Evolutionary conservation across 352 stramenopile genomes (phyloP), one percentile per base, ranked within the genome.

Genomic region (Globisporangium yorkense): DNA sequence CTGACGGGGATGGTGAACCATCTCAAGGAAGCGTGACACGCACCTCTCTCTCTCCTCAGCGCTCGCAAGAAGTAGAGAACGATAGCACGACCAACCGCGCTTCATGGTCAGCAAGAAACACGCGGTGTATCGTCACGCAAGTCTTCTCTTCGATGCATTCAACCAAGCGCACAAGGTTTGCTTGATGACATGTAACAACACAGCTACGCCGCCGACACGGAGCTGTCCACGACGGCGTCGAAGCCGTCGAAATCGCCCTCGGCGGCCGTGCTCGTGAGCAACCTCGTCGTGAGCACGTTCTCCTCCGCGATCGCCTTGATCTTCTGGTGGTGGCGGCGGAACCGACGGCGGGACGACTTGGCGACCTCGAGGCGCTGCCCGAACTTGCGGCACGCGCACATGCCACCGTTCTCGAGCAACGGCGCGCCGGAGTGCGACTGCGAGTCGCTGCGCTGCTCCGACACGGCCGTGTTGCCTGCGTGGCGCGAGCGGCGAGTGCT

Each of bases 361-460:
- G 45, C 44, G 29, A 58, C 49, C 43, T 71, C 48, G 5, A 75
- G 37, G 1, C 63, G 65, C 57, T 81, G 72, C 0, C 72, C 72
- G 5, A 73, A 61, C 53, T 77, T 76, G 5, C 63, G 65, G 46
- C 73, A 80, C 5, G 55, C 59, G 47, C 73, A 80, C 37, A 76
- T 48, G 7, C 66, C 50, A 10, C 65, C 37, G 13, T 10, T 57
- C 31, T 71, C 49, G 2, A 47, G n/a, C 1, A 59, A 39, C 3
- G 48, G 53, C 5, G 55, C 51, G 4, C 56, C 50, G 12, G 20
- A 37, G 20, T 51, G 49, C 39, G 57, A 51, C 10, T 44, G 47
- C 37, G 37, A 43, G 37, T 12, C 16, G 16, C 43, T 7, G 40
- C 57, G 41, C 20, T 9, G 5, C 10, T 37, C 47, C 33, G 47